Evolutionary conservation across 257 asterid genomes (phyloP).

Genomic region (Solanum clarkiae): DNA sequence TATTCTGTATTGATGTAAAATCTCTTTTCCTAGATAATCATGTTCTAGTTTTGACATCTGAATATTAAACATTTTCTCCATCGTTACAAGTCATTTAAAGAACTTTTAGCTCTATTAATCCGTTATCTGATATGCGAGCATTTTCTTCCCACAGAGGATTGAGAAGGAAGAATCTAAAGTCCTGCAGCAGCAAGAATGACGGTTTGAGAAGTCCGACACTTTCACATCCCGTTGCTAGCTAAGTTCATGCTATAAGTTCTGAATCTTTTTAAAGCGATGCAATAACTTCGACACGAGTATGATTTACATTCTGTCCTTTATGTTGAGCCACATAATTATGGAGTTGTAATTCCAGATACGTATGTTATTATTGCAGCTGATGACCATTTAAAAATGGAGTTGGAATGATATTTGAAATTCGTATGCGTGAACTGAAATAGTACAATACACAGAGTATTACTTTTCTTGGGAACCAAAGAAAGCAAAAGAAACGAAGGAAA

Average conservation of each 20-base stretch:
- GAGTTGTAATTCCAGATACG: background rate
- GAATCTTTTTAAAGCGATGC: background rate
- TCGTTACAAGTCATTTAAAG: background rate
- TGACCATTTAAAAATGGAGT: background rate
- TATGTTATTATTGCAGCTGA: background rate
- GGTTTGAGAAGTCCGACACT: background rate
- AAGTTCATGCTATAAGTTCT: background rate
- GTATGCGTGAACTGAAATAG: background rate
- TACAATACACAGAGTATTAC: background rate
- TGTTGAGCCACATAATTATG: background rate
- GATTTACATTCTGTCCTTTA: background rate
- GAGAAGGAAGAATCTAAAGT: background rate
- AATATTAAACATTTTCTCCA: background rate
- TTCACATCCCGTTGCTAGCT: background rate
- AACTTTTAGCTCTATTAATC: background rate
- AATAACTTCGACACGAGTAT: background rate
- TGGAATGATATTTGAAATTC: background rate
- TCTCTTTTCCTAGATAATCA: background rate
- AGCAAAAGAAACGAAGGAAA: background rate
- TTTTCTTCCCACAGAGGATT: background rate
- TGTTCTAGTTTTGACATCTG: background rate
- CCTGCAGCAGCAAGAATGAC: background rate
- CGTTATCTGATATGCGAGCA: background rate
- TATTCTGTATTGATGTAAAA: background rate
- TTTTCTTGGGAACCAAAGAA: background rate